A percentile compares a stretch with the other conserved stretches of the same genome.
phyloP scores from a whole-genome alignment of 176 grass and related monocot genomes.

The sorghum (Sorghum bicolor) region Sorghum_bicolor_NCBIv3 NC_012873.2:58427501-58428000 shows the following conservation, averaged over 20 bases:
- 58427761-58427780: slow-evolving; percentile 44
- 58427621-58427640: neutral
- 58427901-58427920: neutral
- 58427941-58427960: slow-evolving; percentile 4
- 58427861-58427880: neutral
- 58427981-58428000: slow-evolving; percentile 1
- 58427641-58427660: neutral
- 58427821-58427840: slow-evolving; percentile 3
- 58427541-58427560: neutral
- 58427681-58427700: neutral
- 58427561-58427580: neutral
- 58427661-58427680: neutral
- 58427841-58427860: slow-evolving; percentile 2
- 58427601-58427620: neutral
- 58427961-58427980: neutral
- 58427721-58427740: slow-evolving; percentile 61
- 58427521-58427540: neutral
- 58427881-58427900: neutral
- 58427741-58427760: slow-evolving; percentile 46
- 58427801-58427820: slow-evolving; percentile 19
- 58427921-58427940: slow-evolving; percentile 1
- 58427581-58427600: slow-evolving; percentile 21
- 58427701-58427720: slow-evolving; percentile 65
- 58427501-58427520: neutral
- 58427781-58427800: slow-evolving; percentile 68